Evolutionary conservation across 78 protist species (phyloP).

Genomic region (Dictyostelium capitatum): DNA sequence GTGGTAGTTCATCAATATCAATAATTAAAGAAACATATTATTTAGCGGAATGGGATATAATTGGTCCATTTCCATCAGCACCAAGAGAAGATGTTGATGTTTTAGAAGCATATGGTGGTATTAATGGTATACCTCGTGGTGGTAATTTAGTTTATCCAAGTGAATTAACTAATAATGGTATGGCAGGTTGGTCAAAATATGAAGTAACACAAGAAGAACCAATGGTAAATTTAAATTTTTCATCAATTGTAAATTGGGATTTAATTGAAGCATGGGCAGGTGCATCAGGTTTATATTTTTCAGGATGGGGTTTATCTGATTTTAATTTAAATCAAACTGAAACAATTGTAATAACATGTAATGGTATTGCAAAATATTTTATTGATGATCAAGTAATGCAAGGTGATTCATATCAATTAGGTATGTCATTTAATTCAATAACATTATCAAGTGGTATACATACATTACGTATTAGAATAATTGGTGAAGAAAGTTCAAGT

Average conservation of each 20-base stretch:
- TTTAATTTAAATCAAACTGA: not conserved
- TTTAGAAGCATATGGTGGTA: conserved; percentile 64
- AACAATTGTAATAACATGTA: conserved; percentile 9
- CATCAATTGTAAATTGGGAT: conserved; percentile 46
- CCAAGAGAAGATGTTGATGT: conserved; percentile 78
- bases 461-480: conserved; percentile 23
- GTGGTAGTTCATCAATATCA: not conserved
- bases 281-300: conserved; percentile 19
- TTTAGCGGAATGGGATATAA: conserved; percentile 19
- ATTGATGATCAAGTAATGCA: conserved; percentile 19
- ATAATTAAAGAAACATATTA: not conserved
- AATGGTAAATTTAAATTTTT: conserved; percentile 16
- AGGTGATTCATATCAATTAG: conserved; percentile 56
- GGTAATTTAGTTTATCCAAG: conserved; percentile 53
- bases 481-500: conserved; percentile 28
- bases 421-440: not conserved
- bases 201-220: not conserved
- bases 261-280: conserved; percentile 71
- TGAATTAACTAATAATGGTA: conserved; percentile 37
- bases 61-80: conserved; percentile 66
- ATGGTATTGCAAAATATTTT: conserved; percentile 21
- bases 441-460: conserved; percentile 25
- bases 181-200: not conserved
- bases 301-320: conserved; percentile 59
- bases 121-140: conserved; percentile 47